These are phyloP conservation scores for Candida sonorensis DNA, from an alignment of 805 yeast genomes.

Conservation along the genomic window DNA sequence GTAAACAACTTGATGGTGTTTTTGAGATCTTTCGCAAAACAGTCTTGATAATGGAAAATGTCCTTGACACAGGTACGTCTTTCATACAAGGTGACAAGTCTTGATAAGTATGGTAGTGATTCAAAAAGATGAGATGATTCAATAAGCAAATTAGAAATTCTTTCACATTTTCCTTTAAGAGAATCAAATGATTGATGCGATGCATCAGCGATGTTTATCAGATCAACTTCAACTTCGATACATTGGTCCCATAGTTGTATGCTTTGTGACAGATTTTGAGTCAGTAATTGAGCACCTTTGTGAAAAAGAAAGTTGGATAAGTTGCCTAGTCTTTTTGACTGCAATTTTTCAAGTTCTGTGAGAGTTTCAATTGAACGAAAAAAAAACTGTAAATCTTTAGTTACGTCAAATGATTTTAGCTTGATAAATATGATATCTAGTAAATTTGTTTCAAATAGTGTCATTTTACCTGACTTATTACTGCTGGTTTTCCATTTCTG, in stretches of 20 bases:
- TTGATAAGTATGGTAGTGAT: slow-evolving; percentile 14
- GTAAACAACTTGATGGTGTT: slow-evolving; percentile 14
- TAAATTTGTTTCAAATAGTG: slow-evolving; percentile 2
- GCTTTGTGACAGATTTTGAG: slow-evolving; percentile 6
- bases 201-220: too few species aligned
- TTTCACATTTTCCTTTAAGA: slow-evolving; percentile 27
- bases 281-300: slow-evolving; percentile 25
- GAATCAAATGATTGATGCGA: slow-evolving; percentile 12
- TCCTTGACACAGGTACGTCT: background rate
- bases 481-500: too few species aligned
- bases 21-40: slow-evolving; percentile 5
- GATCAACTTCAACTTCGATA: slow-evolving; percentile 26
- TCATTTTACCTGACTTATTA: slow-evolving; percentile 1
- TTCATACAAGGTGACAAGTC: too few species aligned
- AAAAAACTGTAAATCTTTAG: slow-evolving; percentile 2
- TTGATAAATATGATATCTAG: slow-evolving; percentile 17
- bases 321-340: slow-evolving; percentile 35
- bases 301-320: slow-evolving; percentile 40
- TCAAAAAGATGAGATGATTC: slow-evolving; percentile 13
- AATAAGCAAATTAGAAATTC: slow-evolving; percentile 26
- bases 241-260: slow-evolving; percentile 20
- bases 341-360: slow-evolving; percentile 15
- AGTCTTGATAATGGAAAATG: slow-evolving; percentile 5
- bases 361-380: slow-evolving; percentile 3
- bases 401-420: slow-evolving; percentile 10